Conservation (phyloP, 352 stramenopile species). For the Pythium volutum region DNA sequence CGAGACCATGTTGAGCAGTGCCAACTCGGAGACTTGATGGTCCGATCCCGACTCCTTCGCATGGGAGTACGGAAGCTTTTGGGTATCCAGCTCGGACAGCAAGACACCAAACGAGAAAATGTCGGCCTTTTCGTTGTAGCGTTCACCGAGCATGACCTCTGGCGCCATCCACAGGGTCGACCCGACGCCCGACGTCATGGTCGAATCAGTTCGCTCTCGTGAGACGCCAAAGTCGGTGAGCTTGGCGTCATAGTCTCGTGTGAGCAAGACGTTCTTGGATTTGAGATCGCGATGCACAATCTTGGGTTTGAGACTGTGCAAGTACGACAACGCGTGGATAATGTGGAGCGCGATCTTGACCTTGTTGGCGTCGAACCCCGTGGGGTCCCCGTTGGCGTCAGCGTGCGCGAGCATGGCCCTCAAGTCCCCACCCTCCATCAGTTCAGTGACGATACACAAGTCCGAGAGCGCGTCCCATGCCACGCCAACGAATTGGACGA, state of each 20-base stretch:
- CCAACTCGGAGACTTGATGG: background rate
- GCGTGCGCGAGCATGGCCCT: slow-evolving; percentile 11
- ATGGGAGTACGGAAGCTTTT: slow-evolving; percentile 16
- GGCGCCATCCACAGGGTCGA: slow-evolving; percentile 48
- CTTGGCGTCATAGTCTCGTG: slow-evolving; percentile 30
- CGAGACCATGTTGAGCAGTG: slow-evolving; percentile 9
- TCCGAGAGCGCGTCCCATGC: slow-evolving; percentile 20
- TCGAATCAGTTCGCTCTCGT: slow-evolving; percentile 32
- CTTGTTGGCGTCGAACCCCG: slow-evolving; percentile 44
- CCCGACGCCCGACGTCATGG: slow-evolving; percentile 42
- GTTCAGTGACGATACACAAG: slow-evolving; percentile 25
- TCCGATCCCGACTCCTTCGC: slow-evolving; percentile 1
- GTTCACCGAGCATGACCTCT: slow-evolving; percentile 49
- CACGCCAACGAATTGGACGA: slow-evolving; percentile 16
- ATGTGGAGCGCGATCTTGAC: slow-evolving; percentile 39
- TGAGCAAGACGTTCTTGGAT: slow-evolving; percentile 57
- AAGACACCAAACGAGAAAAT: slow-evolving; percentile 47
- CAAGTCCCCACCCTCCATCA: slow-evolving; percentile 31
- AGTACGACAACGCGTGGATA: slow-evolving; percentile 42
- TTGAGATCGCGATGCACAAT: slow-evolving; percentile 58
- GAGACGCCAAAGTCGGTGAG: slow-evolving; percentile 59
- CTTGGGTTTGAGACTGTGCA: slow-evolving; percentile 43
- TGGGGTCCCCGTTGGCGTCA: background rate
- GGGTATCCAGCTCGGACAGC: slow-evolving; percentile 36
- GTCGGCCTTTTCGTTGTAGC: slow-evolving; percentile 42